Evolutionary conservation across 2,329 filamentous ascomycete genomes (phyloP).

Genomic region (Neocatenulostroma microsporum): DNA sequence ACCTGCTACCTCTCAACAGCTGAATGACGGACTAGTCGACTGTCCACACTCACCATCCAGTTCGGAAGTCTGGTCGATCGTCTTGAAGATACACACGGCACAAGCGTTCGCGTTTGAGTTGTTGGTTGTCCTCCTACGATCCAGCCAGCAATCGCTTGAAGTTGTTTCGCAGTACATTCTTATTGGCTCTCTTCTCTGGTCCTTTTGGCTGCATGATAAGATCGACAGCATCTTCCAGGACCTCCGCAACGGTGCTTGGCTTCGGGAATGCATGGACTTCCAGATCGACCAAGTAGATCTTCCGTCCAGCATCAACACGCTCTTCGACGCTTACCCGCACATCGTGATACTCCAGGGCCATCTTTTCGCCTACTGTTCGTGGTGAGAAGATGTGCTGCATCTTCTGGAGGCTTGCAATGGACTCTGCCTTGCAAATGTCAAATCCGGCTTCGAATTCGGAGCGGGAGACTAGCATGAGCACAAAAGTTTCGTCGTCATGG

Average conservation of each 20-base stretch:
- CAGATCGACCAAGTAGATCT: slow-evolving; percentile 7
- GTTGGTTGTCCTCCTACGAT: no score
- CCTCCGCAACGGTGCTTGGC: not conserved
- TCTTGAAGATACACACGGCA: no score
- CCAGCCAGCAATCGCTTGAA: no score
- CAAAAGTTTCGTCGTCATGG: slow-evolving; percentile 9
- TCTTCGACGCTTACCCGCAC: slow-evolving; percentile 5
- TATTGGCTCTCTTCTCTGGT: no score
- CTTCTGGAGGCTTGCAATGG: not conserved
- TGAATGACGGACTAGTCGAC: no score
- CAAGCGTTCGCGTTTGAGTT: no score
- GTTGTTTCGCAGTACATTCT: no score
- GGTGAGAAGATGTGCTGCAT: slow-evolving; percentile 2
- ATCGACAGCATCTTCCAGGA: not conserved
- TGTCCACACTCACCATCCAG: no score
- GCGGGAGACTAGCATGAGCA: slow-evolving; percentile 11
- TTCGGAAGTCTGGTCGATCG: no score
- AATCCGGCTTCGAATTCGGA: slow-evolving; percentile 10
- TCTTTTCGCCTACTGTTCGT: not conserved
- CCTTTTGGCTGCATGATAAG: no score
- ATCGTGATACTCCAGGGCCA: slow-evolving; percentile 5
- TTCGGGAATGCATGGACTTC: not conserved
- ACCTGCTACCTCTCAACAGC: no score
- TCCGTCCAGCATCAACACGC: slow-evolving; percentile 1
- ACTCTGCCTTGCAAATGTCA: slow-evolving; percentile 1